phyloP scores from a whole-genome alignment of 2,329 filamentous ascomycete genomes.

The Penicillium sp. region DNA sequence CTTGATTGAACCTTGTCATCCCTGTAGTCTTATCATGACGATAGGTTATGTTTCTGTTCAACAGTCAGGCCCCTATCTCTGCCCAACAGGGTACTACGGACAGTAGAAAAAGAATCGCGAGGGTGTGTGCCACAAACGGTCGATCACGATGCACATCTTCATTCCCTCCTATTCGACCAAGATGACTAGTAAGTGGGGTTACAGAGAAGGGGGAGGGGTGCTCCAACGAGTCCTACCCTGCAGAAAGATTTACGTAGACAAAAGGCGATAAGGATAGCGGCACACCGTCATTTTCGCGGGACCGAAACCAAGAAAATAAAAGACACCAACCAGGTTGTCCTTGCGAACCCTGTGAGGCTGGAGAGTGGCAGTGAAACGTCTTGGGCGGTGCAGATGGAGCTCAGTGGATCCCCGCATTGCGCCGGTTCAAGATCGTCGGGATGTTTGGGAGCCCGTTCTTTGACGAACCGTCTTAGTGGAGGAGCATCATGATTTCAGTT shows the following conservation, averaged over 20 bases:
- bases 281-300: constrained; percentile 17
- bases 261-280: background rate
- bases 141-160: constrained; percentile 23
- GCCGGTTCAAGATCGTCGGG: constrained; percentile 19
- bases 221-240: background rate
- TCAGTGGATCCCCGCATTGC: constrained; percentile 14
- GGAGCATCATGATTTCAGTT: background rate
- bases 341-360: constrained; percentile 26
- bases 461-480: constrained; percentile 13
- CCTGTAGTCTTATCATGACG: constrained; percentile 8
- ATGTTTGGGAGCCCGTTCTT: constrained; percentile 21
- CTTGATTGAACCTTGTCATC: constrained; percentile 12
- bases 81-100: constrained; percentile 10
- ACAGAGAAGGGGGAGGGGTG: constrained; percentile 1
- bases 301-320: background rate
- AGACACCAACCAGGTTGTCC: background rate
- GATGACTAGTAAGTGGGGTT: constrained; percentile 1
- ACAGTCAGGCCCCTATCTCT: constrained; percentile 15
- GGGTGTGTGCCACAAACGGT: constrained; percentile 18
- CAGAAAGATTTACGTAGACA: background rate
- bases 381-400: constrained; percentile 29
- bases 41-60: constrained; percentile 6
- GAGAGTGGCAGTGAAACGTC: constrained; percentile 33
- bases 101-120: constrained; percentile 1
- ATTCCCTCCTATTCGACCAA: constrained; percentile 19